phyloP scores from a whole-genome alignment of 768 basidiomycete genomes.

The Termitomyces titanicus region DNA sequence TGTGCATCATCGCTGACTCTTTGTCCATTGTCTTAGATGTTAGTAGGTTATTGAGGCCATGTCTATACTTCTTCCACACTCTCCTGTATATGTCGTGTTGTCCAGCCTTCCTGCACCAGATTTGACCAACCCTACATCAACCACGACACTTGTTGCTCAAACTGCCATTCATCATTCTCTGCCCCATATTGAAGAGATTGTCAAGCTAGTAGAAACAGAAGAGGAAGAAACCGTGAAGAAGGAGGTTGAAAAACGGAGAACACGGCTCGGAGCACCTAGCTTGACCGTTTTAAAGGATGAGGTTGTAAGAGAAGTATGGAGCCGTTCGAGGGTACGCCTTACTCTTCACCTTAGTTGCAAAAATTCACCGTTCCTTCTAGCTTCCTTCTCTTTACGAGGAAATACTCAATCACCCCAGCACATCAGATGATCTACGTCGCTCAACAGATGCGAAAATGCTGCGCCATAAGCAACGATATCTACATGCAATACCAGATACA shows the following conservation, averaged over 20 bases:
- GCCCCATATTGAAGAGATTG: slow-evolving; percentile 68
- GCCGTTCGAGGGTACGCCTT: slow-evolving; percentile 50
- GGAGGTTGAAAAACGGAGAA: slow-evolving; percentile 77
- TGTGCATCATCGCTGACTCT: slow-evolving; percentile 6
- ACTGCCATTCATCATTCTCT: slow-evolving; percentile 66
- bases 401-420: slow-evolving; percentile 76
- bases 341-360: not conserved
- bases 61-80: slow-evolving; percentile 70
- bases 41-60: slow-evolving; percentile 64
- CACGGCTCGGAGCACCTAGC: slow-evolving; percentile 64
- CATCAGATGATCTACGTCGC: slow-evolving; percentile 77
- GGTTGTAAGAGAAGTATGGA: slow-evolving; percentile 63
- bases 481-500: slow-evolving; percentile 54
- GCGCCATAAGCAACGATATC: slow-evolving; percentile 53
- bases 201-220: slow-evolving; percentile 55
- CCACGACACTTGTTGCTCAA: slow-evolving; percentile 56
- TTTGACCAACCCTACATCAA: slow-evolving; percentile 65
- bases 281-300: slow-evolving; percentile 58
- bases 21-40: slow-evolving; percentile 3
- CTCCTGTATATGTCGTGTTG: slow-evolving; percentile 58
- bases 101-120: slow-evolving; percentile 70
- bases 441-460: slow-evolving; percentile 74
- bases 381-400: slow-evolving; percentile 73
- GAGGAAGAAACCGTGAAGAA: slow-evolving; percentile 55
- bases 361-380: slow-evolving; percentile 31